Conservation (phyloP, 805 yeast genomes). For the Candida koratica region DNA sequence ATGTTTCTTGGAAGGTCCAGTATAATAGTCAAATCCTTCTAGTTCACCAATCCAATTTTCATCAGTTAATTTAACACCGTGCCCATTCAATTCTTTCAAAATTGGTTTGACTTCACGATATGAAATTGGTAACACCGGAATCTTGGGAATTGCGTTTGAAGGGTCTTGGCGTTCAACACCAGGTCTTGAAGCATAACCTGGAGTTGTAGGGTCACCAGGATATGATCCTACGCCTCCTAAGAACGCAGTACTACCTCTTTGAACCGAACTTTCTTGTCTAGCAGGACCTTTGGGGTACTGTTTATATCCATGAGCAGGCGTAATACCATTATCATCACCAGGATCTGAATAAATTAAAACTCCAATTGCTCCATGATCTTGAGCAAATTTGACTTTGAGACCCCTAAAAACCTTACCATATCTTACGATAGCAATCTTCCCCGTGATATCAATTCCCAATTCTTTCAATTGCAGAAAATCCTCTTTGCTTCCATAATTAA, state of each 20-base stretch:
- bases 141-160: constrained; percentile 30
- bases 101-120: constrained; percentile 44
- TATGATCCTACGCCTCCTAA: constrained; percentile 46
- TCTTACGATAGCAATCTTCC: constrained; percentile 59
- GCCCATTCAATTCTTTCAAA: constrained; percentile 37
- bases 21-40: constrained; percentile 35
- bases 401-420: constrained; percentile 52
- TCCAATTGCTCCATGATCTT: constrained; percentile 58
- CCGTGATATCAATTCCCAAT: constrained; percentile 42
- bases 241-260: constrained; percentile 58
- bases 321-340: constrained; percentile 55
- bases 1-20: constrained; percentile 36
- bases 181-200: constrained; percentile 59
- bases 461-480: constrained; percentile 47
- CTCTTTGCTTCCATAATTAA: constrained; percentile 53
- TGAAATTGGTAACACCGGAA: constrained; percentile 43
- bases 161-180: constrained; percentile 36
- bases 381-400: constrained; percentile 58
- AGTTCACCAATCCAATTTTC: constrained; percentile 38
- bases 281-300: constrained; percentile 66
- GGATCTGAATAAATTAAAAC: constrained; percentile 57
- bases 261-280: constrained; percentile 56
- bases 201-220: constrained; percentile 80
- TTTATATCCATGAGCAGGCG: constrained; percentile 51
- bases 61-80: constrained; percentile 28